These are phyloP conservation scores for Colletotrichum cuscutae DNA, from an alignment of 2,329 filamentous ascomycete species.

Conservation along the genomic window DNA sequence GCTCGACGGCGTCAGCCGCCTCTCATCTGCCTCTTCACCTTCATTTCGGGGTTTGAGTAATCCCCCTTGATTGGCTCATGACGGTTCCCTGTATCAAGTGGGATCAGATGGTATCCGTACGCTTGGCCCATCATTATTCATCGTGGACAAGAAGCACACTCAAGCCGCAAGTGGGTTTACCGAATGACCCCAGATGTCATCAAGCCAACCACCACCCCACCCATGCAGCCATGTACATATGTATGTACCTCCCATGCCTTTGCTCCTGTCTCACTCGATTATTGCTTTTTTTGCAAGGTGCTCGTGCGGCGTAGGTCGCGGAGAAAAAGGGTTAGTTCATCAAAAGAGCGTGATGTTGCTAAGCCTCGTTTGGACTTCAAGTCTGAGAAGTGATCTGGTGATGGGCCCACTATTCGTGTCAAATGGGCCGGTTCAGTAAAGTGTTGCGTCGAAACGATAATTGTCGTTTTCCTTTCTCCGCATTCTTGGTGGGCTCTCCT, in stretches of 20 bases:
- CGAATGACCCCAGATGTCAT: neutral
- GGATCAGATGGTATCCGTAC: neutral
- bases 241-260: neutral
- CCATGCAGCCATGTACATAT: neutral
- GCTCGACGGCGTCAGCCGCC: neutral
- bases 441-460: slow-evolving; percentile 12
- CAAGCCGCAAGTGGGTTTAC: neutral
- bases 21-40: slow-evolving; percentile 7
- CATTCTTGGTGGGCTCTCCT: slow-evolving; percentile 12
- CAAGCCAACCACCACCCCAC: neutral
- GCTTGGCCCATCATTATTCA: neutral
- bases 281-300: neutral
- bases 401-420: slow-evolving; percentile 24
- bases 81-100: neutral
- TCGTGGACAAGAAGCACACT: neutral
- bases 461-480: slow-evolving; percentile 7
- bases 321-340: neutral
- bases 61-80: neutral
- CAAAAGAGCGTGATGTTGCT: slow-evolving; percentile 1
- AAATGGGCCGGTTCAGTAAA: neutral
- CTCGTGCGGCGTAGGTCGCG: slow-evolving; percentile 2
- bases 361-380: slow-evolving; percentile 16
- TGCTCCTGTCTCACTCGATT: neutral
- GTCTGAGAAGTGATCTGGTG: slow-evolving; percentile 27
- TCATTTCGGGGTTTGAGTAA: neutral